Conservation (phyloP, 331 rosid genomes). For the Phaseolus coccineus region DNA sequence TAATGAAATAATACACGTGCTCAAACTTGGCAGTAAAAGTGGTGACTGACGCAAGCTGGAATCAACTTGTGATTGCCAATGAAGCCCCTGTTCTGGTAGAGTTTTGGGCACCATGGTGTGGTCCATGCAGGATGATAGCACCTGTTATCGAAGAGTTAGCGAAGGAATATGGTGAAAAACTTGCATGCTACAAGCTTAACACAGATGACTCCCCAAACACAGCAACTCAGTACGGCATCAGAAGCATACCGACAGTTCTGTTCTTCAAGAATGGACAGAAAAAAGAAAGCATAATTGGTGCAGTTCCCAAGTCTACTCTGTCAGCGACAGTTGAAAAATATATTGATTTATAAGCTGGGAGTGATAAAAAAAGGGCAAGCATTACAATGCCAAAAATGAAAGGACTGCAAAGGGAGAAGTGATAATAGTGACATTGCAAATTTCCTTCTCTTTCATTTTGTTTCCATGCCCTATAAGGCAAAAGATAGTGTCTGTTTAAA, state of each 20-base stretch:
- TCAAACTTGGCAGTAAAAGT: slow-evolving; percentile 66
- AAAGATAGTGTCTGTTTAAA: slow-evolving; percentile 28
- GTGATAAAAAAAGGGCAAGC: background rate
- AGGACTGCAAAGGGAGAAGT: slow-evolving; percentile 35
- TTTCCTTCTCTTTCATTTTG: slow-evolving; percentile 42
- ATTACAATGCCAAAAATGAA: slow-evolving; percentile 10
- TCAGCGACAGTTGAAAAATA: slow-evolving; percentile 76
- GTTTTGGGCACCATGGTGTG: slow-evolving; percentile 99
- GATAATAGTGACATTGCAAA: slow-evolving; percentile 8
- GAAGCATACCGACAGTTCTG: slow-evolving; percentile 93
- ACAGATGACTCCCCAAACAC: slow-evolving; percentile 72
- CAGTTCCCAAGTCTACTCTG: slow-evolving; percentile 89
- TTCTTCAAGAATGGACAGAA: slow-evolving; percentile 84
- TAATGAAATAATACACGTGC: slow-evolving; percentile 20
- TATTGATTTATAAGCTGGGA: slow-evolving; percentile 49
- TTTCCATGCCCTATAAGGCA: slow-evolving; percentile 41
- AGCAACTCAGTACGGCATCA: slow-evolving; percentile 75
- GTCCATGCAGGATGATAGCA: slow-evolving; percentile 92
- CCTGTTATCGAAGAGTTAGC: slow-evolving; percentile 86
- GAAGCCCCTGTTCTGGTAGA: slow-evolving; percentile 85
- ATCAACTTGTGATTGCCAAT: slow-evolving; percentile 68
- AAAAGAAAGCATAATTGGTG: slow-evolving; percentile 84
- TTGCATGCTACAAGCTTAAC: slow-evolving; percentile 76
- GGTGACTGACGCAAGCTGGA: slow-evolving; percentile 84
- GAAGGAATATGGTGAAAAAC: slow-evolving; percentile 77